Conservation (phyloP, 2,329 filamentous ascomycete genomes). For the Aspergillus bombycis region DNA sequence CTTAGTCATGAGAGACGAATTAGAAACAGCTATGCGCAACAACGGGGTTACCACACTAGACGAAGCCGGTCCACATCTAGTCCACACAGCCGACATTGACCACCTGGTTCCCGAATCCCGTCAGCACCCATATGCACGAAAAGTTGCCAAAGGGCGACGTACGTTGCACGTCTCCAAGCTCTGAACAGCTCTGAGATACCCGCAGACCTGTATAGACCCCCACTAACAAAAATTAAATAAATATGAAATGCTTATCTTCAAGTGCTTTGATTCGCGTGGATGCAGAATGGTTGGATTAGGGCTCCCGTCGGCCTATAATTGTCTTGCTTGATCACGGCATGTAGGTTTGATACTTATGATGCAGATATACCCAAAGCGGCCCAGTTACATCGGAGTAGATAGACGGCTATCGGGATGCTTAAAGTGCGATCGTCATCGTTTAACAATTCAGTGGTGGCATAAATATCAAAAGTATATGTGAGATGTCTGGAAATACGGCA, state of each 20-base stretch:
- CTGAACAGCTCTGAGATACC: constrained; percentile 17
- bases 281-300: background rate
- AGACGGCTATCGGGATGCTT: background rate
- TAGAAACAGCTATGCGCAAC: constrained; percentile 54
- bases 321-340: background rate
- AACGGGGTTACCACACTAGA: constrained; percentile 50
- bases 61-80: constrained; percentile 47
- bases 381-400: background rate
- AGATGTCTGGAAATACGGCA: background rate
- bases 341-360: background rate
- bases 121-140: constrained; percentile 48
- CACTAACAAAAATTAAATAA: background rate
- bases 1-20: constrained; percentile 50
- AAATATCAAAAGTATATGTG: background rate
- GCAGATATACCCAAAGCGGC: background rate
- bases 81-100: constrained; percentile 55
- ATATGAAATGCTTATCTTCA: background rate
- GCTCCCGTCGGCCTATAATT: too few species aligned
- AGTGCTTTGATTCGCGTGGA: background rate
- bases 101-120: constrained; percentile 48
- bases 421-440: background rate
- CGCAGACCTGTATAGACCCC: background rate
- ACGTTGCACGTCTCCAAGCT: constrained; percentile 27
- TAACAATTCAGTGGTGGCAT: background rate
- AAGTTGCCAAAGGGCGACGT: constrained; percentile 34